Evolutionary conservation across 163 green algal genomes (phyloP).

Genomic region (Chloromonas sp.): DNA sequence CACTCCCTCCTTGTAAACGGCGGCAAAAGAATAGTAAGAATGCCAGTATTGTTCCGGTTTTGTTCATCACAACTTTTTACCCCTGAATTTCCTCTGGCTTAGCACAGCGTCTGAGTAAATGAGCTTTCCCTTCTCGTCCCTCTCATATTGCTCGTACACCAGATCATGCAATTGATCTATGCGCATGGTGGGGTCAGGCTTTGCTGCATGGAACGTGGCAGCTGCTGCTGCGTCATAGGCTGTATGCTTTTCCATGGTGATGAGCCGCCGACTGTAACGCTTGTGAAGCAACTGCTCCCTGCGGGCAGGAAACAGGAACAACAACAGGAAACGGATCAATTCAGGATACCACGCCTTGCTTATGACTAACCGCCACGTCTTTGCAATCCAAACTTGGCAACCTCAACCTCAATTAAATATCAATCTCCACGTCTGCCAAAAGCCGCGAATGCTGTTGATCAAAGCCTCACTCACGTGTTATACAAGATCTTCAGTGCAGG

Average conservation of each 20-base stretch:
- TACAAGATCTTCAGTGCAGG: slow-evolving; percentile 11
- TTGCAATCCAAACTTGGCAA: background rate
- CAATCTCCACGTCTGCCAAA: too few species aligned
- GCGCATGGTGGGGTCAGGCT: slow-evolving; percentile 2
- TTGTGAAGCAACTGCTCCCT: slow-evolving; percentile 69
- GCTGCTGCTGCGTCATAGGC: slow-evolving; percentile 31
- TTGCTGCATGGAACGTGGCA: slow-evolving; percentile 12
- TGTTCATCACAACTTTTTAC: background rate
- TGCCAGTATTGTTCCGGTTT: too few species aligned
- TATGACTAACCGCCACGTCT: background rate
- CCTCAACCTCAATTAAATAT: too few species aligned
- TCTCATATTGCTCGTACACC: slow-evolving; percentile 22
- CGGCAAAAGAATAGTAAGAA: too few species aligned
- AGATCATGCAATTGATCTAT: slow-evolving; percentile 35
- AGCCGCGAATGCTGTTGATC: too few species aligned
- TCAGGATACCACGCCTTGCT: background rate
- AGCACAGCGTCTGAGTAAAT: background rate
- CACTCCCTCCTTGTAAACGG: too few species aligned
- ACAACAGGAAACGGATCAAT: background rate
- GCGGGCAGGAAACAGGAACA: background rate
- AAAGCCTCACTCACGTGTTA: slow-evolving; percentile 11
- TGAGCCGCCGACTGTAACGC: slow-evolving; percentile 72
- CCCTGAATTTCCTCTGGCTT: background rate
- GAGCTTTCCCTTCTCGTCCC: background rate
- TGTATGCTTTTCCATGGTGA: slow-evolving; percentile 70